Evolutionary conservation across 1,284 basidiomycete species (phyloP), one percentile per base, ranked within the genome.

Genomic region (Ustilago bromivora): DNA sequence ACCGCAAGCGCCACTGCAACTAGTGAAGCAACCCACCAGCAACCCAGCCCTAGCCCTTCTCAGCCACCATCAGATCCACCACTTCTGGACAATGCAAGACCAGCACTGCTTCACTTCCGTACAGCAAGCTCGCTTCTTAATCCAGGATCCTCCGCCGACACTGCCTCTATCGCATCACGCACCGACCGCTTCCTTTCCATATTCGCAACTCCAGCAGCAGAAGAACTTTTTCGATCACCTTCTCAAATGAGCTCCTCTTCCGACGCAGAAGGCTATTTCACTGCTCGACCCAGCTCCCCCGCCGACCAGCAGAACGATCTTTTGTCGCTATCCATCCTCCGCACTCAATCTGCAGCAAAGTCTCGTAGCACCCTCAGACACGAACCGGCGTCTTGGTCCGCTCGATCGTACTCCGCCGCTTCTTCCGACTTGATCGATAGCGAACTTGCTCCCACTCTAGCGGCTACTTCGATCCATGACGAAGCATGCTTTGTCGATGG

Each of bases 251-350:
- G 66, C 41, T 23, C 61, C 32, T 55, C 61, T 9, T 68, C 71
- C 15, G 71, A 68, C 12, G 55, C 61, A 8, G 71, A 73, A 19
- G 66, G 71, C 13, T 73, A 73, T 38, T 73, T 73, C 32, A 73
- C 71, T 17, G 71, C 71, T 35, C 61, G 71, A 17, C 71, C 71
- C 3, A 65, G 59, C 11, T 73, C 71, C 0, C 71, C 71, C 3
- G 35, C 46, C 17, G 71, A 67, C 2, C 3, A 28, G 2, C 3
- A 28, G 2, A 31, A 41, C 31, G 71, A 73, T 11, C 1, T 46
- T 15, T 36, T 59, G 1, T 57, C 64, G n/a, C 46, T 64, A 1
- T 35, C 58, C 1, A 57, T 66, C 55, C 69, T 61, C 10, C 54
- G 56, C 3, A n/a, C 57, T 2, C 59, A 58, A 11, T 59, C 69